Evolutionary conservation across 805 yeast species (phyloP).

Genomic region (Myxozyma lipomycoides): DNA sequence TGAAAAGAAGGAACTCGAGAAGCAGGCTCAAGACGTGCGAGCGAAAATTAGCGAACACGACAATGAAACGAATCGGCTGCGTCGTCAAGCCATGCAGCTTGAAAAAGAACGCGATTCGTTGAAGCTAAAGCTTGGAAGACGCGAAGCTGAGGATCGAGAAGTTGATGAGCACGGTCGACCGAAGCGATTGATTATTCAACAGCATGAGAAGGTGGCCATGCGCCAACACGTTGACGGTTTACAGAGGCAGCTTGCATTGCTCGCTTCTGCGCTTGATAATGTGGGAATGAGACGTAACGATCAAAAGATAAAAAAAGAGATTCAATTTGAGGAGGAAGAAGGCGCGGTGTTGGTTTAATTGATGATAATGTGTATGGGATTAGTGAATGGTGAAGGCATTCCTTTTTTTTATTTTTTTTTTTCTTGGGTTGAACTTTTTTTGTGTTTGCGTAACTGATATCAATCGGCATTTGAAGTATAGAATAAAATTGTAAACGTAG

Average conservation of each 20-base stretch:
- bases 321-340: background rate
- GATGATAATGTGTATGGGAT: background rate
- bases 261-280: background rate
- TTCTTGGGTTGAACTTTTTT: too few relatives aligned
- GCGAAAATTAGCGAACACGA: constrained; percentile 31
- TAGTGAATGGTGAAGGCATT: background rate
- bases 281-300: background rate
- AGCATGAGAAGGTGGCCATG: constrained; percentile 30
- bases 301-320: too few relatives aligned
- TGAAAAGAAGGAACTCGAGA: constrained; percentile 32
- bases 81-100: constrained; percentile 30
- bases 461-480: too few relatives aligned
- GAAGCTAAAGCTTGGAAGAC: constrained; percentile 31
- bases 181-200: background rate
- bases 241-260: constrained; percentile 1
- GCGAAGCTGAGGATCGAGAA: constrained; percentile 20
- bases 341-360: too few relatives aligned
- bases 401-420: too few relatives aligned
- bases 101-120: constrained; percentile 31
- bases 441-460: too few relatives aligned
- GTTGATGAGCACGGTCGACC: background rate
- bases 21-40: constrained; percentile 37
- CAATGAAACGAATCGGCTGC: constrained; percentile 30
- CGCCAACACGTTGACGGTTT: constrained; percentile 30
- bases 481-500: too few relatives aligned